Evolutionary conservation across 2,329 filamentous ascomycete genomes (phyloP), one percentile per base, ranked within the genome.

Genomic region (Colletotrichum spaethianum): DNA sequence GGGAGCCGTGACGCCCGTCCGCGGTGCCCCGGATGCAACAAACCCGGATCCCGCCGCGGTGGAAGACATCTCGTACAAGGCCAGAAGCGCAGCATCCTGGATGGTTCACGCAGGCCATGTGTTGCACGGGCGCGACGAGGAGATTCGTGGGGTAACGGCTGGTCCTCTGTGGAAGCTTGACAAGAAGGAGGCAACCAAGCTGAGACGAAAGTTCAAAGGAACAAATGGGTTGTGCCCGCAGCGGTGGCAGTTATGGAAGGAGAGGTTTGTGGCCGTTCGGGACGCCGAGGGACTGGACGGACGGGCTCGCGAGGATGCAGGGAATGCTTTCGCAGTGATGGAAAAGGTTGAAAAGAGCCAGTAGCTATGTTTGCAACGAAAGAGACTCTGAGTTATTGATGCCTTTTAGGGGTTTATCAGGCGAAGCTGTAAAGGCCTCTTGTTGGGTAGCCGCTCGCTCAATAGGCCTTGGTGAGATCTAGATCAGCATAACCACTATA

Each of bases 231-330:
- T 74, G 6, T 74, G 73, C 42, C 65, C 57, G 9, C 50, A 73
- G 16, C 61, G 75, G 16, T 76, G 74, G 75, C 38, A 70, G 31
- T 50, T 76, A 23, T 75, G 73, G 75, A 76, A 75, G 31, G 61
- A 74, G 16, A 70, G 74, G 26, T 71, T 77, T 40, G 67, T 40
- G 4, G 56, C n/a, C 1, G 52, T 76, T 31, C 63, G 71, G 2
- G 64, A 75, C 28, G 33, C 55, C 5, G 70, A 73, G 1, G 55
- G 28, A 20, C 11, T 77, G 5, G 63, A 72, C 5, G 46, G n/a
- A 26, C 74, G 36, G 36, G 55, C 55, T 16, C 36, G 55, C 14
- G 18, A 26, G 12, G 36, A 57, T 26, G 36, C 36, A 18, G 36
- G 55, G 8, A n/a, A 57, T 42, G 55, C 55, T 59, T 28, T 8